Base-by-base conservation (phyloP, 2,329 filamentous ascomycete genomes). In the Sphaerulina musiva region DNA sequence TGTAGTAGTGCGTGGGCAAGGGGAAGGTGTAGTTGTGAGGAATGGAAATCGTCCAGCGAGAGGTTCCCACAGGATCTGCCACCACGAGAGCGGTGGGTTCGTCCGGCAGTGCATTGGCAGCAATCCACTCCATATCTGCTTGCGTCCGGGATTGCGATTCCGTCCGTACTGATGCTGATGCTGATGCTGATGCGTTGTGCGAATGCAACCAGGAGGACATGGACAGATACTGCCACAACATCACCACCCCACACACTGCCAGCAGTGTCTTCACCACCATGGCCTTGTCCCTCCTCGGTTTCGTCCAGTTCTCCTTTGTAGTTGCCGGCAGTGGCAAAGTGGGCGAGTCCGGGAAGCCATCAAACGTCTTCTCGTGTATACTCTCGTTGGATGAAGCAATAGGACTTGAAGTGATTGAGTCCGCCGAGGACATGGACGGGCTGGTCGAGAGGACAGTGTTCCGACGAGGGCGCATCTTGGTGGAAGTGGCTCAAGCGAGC, bases 31-130 rank as follows among this genome's bases (percentile, higher is more conserved):
- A 74, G 54, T 77, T 78, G 6, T 78, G 75, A 0, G 89, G 89
- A 38, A 95, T 90, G 1, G 82, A 89, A 9, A 95, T 80, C 0
- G 89, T 93, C 89, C 89, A 95, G 67, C 80, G 85, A 9, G 82
- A 75, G 48, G 77, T 79, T 2, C 85, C 86, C 43, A 76, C 74
- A 26, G 75, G 72, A 70, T 90, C 86, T 11, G 78, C 80, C 44
- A 91, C 76, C 5, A 88, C 78, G 17, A 93, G 77, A 0, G 87
- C 86, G 0, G 85, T 86, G 0, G 88, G 84, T 58, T 87, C 83
- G 29, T 85, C 78, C 0, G 87, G 87, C n/a, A 89, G 69, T 41
- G 75, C 75, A 57, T 83, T 79, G 56, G 82, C 82, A 38, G 78
- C 80, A 6, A 87, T 79, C 77, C 88, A 83, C 63, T 88, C 84